A percentile compares a stretch with the other conserved stretches of the same genome.
Evolutionary conservation across 495 filamentous ascomycete genomes (phyloP).

Genomic region (Lepidopterella palustris): DNA sequence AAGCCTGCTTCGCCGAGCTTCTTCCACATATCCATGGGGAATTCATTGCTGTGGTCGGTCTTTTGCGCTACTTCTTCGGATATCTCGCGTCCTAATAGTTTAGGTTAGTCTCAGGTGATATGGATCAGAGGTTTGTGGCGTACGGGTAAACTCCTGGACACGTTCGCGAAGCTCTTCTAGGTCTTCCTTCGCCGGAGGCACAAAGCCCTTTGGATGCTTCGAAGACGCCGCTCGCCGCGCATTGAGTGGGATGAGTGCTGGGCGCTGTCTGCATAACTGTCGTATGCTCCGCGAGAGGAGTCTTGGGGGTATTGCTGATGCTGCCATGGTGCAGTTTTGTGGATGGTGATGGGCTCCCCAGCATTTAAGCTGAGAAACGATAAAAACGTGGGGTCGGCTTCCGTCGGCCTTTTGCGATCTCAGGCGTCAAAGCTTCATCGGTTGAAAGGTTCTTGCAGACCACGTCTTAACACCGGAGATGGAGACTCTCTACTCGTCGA

Average conservation of each 20-base stretch:
- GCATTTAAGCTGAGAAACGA: neutral
- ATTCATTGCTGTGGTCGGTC: conserved; percentile 81
- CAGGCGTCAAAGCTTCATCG: no score
- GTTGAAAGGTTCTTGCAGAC: no score
- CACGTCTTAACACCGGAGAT: no score
- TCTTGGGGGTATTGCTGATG: conserved; percentile 11
- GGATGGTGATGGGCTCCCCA: neutral
- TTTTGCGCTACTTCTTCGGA: conserved; percentile 71
- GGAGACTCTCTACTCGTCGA: no score
- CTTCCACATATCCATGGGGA: conserved; percentile 86
- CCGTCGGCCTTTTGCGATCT: neutral
- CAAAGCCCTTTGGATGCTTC: conserved; percentile 83
- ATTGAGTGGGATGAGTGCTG: conserved; percentile 1
- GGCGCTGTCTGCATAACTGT: conserved; percentile 14
- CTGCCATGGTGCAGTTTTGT: conserved; percentile 1
- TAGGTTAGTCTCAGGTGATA: neutral
- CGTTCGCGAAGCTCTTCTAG: conserved; percentile 79
- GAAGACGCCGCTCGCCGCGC: conserved; percentile 50
- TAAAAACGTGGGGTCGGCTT: neutral
- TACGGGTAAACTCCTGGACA: conserved; percentile 84
- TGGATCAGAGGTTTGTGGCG: conserved; percentile 2
- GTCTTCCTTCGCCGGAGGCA: conserved; percentile 65
- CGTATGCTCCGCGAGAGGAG: conserved; percentile 18
- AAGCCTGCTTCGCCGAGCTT: conserved; percentile 89
- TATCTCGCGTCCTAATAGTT: conserved; percentile 57